A percentile compares a stretch with the other conserved stretches of the same genome.
Evolutionary conservation across 495 filamentous ascomycete species (phyloP).

Genomic region (Penicillium odoratum): DNA sequence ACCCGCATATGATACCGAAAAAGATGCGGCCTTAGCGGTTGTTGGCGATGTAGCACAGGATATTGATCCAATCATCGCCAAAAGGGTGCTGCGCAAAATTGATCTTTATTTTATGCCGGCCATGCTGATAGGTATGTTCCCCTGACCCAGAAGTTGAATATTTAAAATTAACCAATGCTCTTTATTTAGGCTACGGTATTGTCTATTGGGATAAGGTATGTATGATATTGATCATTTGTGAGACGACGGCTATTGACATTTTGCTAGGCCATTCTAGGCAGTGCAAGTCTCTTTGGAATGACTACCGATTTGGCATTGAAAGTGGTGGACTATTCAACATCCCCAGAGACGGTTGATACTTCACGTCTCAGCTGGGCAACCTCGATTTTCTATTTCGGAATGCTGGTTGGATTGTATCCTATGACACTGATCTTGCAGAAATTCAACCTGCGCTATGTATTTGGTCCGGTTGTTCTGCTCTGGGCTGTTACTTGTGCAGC

Average conservation of each 20-base stretch:
- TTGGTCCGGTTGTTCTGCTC: constrained; percentile 62
- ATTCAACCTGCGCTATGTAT: constrained; percentile 60
- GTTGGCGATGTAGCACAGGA: constrained; percentile 52
- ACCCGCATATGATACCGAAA: constrained; percentile 30
- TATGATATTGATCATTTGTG: neutral
- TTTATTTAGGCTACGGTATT: constrained; percentile 58
- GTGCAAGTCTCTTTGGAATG: constrained; percentile 73
- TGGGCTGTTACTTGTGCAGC: constrained; percentile 69
- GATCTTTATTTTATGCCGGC: constrained; percentile 69
- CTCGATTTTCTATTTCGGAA: constrained; percentile 77
- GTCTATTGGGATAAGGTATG: constrained; percentile 75
- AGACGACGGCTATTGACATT: constrained; percentile 2
- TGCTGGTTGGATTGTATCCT: constrained; percentile 71
- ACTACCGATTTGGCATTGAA: constrained; percentile 62
- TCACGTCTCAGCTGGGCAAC: constrained; percentile 71
- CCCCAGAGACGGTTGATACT: constrained; percentile 58
- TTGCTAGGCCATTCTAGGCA: constrained; percentile 66
- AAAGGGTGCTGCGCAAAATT: constrained; percentile 66
- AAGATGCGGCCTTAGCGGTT: constrained; percentile 48
- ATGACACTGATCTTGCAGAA: constrained; percentile 69
- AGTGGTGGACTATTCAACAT: constrained; percentile 51
- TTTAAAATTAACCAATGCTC: neutral
- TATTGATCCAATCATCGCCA: constrained; percentile 53
- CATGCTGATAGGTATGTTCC: constrained; percentile 60
- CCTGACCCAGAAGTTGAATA: neutral